Base-by-base conservation (phyloP, 441 rosid species). In the Pelargonium citronellum region DNA sequence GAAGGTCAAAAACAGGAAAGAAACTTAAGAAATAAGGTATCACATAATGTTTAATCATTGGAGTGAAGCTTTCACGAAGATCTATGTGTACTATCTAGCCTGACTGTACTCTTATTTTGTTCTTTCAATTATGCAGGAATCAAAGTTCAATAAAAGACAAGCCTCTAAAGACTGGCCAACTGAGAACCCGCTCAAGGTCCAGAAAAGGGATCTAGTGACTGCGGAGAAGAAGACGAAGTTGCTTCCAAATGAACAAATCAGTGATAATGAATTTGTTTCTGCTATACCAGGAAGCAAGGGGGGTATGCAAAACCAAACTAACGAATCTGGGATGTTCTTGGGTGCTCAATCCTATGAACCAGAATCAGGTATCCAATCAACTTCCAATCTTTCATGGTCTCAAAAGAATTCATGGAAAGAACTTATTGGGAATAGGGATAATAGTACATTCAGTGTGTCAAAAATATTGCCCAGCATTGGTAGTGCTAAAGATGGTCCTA, bases 21-120 rank as follows among this genome's bases (percentile, higher is more conserved):
- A 16, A 19, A 62, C 74, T 74, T 51, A 10, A 16, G 19, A 62
- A 77, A 76, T 70, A 82, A 82, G 94, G 97, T 89, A 76, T 47
- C n/a, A 12, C 19, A 7, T 71, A 16, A 51, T 27, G 64, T 34
- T 53, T 13, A n/a, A 24, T 34, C 57, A 12, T 19, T 5, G 5
- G 16, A 12, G 34, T 78, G 41, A 41, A n/a, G 46, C 11, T 15
- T 2, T 27, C 60, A 7, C 9, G 7, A 16, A 53, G 17, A 53
- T 15, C 60, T 53, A 53, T 62, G 30, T 70, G 5, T 15, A 47
- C 63, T 61, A 17, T 27, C 5, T 17, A 39, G 9, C 51, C 15
- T 34, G 70, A 41, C 70, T 61, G 66, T 68, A 68, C 1, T 51
- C 66, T 10, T 73, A 44, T 47, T 79, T 46, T 78, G 34, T 72